Conservation (phyloP, 2,329 filamentous ascomycete genomes). For the Drechslerella dactyloides region DNA sequence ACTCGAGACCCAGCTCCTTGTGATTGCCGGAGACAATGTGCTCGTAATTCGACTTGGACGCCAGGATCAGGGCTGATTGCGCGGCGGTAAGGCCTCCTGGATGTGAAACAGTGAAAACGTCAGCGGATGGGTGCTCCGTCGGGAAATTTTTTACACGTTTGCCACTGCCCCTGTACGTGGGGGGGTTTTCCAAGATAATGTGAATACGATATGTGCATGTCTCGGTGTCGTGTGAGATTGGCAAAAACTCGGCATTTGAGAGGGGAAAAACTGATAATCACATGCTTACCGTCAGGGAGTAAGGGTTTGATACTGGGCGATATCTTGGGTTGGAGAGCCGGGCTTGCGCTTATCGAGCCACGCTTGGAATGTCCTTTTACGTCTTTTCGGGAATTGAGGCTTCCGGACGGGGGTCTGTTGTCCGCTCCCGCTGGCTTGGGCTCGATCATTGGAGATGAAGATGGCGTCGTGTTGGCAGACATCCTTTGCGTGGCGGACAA, state of each 20-base stretch:
- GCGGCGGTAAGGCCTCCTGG: slow-evolving; percentile 62
- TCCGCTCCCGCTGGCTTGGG: slow-evolving; percentile 44
- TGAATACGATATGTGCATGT: slow-evolving; percentile 20
- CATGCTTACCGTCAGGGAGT: slow-evolving; percentile 70
- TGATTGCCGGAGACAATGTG: slow-evolving; percentile 93
- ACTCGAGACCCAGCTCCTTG: slow-evolving; percentile 80
- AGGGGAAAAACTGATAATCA: background rate
- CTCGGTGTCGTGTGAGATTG: slow-evolving; percentile 41
- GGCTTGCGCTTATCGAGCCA: slow-evolving; percentile 52
- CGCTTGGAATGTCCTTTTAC: slow-evolving; percentile 46
- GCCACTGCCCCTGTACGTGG: slow-evolving; percentile 25
- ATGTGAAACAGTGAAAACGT: slow-evolving; percentile 47
- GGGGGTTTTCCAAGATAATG: slow-evolving; percentile 12
- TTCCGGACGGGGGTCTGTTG: slow-evolving; percentile 39
- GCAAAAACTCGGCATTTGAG: slow-evolving; percentile 1
- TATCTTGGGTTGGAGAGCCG: slow-evolving; percentile 84
- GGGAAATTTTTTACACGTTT: slow-evolving; percentile 18
- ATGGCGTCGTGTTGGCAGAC: slow-evolving; percentile 39
- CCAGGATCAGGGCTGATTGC: slow-evolving; percentile 75
- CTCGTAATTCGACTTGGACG: slow-evolving; percentile 96
- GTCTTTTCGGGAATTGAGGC: slow-evolving; percentile 37
- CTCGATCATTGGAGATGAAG: slow-evolving; percentile 47
- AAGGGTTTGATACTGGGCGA: slow-evolving; percentile 94
- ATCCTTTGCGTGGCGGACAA: slow-evolving; percentile 38
- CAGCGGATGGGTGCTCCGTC: slow-evolving; percentile 18